Conservation (phyloP, 2,329 filamentous ascomycete genomes). For the Ophiostoma novo-ulmi region DNA sequence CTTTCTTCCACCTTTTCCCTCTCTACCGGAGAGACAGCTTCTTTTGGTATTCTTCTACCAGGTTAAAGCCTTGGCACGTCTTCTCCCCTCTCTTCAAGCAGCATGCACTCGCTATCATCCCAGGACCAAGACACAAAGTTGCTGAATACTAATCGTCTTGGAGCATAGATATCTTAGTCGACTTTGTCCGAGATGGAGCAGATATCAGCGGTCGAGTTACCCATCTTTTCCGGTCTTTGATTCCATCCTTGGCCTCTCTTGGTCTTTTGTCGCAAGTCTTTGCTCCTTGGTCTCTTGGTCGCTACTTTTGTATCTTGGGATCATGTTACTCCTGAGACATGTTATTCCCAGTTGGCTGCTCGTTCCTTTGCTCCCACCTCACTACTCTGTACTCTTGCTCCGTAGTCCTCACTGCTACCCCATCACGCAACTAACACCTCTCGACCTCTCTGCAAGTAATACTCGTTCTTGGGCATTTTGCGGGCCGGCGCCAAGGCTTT, state of each 20-base stretch:
- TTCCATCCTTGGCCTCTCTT: background rate
- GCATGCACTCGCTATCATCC: background rate
- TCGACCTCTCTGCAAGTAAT: background rate
- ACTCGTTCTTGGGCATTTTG: background rate
- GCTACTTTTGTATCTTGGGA: background rate
- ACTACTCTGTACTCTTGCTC: background rate
- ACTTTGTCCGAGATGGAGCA: background rate
- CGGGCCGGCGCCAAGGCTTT: background rate
- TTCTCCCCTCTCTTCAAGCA: background rate
- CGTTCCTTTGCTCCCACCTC: background rate
- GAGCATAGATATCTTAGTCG: background rate
- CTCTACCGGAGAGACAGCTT: slow-evolving; percentile 2
- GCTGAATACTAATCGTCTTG: background rate
- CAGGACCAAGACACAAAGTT: background rate
- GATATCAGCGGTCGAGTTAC: background rate
- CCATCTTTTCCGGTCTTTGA: slow-evolving; percentile 6
- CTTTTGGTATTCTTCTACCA: background rate
- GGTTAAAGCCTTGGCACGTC: background rate
- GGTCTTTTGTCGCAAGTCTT: background rate
- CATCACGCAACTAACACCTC: background rate
- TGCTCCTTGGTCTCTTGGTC: background rate
- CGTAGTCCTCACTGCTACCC: background rate
- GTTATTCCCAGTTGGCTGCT: background rate
- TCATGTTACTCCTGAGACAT: background rate
- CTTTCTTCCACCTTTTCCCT: background rate